These are phyloP conservation scores for Clonostachys sp. DNA, from an alignment of 2,329 filamentous ascomycete species.

Conservation along the genomic window DNA sequence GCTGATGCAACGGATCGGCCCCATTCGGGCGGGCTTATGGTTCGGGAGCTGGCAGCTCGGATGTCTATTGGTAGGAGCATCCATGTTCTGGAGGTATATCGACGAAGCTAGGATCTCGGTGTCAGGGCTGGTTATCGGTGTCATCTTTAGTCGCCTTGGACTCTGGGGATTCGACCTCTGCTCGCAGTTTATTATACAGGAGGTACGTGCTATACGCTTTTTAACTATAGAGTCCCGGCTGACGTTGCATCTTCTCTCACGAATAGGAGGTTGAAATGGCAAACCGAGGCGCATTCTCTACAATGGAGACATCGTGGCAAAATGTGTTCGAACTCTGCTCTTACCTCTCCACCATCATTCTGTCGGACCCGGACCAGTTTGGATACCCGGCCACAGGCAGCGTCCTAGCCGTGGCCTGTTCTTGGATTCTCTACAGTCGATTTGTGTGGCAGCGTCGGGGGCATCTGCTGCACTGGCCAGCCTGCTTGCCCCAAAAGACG, in stretches of 20 bases:
- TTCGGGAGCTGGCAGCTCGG: conserved; percentile 63
- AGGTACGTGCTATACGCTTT: conserved; percentile 30
- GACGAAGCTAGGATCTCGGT: conserved; percentile 29
- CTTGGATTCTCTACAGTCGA: conserved; percentile 2
- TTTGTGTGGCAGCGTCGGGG: conserved; percentile 1
- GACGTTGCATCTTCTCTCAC: too few species aligned
- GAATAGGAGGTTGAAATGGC: conserved; percentile 45
- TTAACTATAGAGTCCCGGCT: background rate
- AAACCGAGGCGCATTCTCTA: conserved; percentile 64
- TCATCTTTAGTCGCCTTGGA: conserved; percentile 52
- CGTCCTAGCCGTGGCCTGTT: background rate
- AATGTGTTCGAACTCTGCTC: conserved; percentile 67
- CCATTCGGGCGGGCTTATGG: conserved; percentile 67
- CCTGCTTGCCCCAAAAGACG: conserved; percentile 1
- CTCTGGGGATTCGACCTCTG: conserved; percentile 60
- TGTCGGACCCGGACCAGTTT: conserved; percentile 59
- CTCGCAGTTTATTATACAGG: conserved; percentile 56
- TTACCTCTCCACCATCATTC: conserved; percentile 61
- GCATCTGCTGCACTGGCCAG: conserved; percentile 3
- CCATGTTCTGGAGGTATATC: conserved; percentile 29
- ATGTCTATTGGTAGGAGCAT: conserved; percentile 40
- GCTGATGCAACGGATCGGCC: conserved; percentile 49
- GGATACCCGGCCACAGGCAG: conserved; percentile 1
- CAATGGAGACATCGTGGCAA: conserved; percentile 63
- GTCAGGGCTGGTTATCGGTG: conserved; percentile 40